Evolutionary conservation across 2,329 filamentous ascomycete genomes (phyloP).

Genomic region (Fusarium floridanum): DNA sequence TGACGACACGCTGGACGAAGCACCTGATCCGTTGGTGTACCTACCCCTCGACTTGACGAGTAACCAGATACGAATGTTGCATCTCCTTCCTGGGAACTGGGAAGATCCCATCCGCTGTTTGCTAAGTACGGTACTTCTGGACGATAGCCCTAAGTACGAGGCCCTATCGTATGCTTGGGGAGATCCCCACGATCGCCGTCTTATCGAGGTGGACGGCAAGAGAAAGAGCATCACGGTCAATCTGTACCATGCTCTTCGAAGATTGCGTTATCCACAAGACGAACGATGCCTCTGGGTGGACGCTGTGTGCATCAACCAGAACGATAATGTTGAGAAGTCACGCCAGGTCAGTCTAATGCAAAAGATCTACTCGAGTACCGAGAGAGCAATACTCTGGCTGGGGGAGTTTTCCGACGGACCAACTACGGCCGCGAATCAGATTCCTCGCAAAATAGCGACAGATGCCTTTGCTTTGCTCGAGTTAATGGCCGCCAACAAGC

Average conservation of each 20-base stretch:
- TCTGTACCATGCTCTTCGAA: background rate
- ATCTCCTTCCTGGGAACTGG: background rate
- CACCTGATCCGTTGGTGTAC: background rate
- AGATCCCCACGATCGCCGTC: background rate
- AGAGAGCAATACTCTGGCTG: slow-evolving; percentile 12
- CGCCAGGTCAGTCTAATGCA: slow-evolving; percentile 7
- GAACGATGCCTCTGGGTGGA: background rate
- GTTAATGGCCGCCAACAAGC: background rate
- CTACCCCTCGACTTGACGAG: background rate
- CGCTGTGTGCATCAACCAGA: slow-evolving; percentile 16
- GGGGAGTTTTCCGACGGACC: background rate
- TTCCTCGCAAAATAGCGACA: background rate
- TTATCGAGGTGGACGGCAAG: background rate
- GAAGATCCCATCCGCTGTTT: background rate
- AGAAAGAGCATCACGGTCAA: background rate
- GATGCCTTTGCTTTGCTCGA: background rate
- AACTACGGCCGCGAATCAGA: background rate
- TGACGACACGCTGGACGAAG: background rate
- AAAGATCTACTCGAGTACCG: slow-evolving; percentile 7
- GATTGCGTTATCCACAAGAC: background rate
- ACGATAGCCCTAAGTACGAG: background rate
- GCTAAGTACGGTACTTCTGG: background rate
- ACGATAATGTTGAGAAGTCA: slow-evolving; percentile 3
- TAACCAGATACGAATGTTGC: slow-evolving; percentile 7
- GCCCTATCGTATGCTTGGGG: slow-evolving; percentile 1